phyloP scores from a whole-genome alignment of 768 basidiomycete species.

The Boletus reticuloceps region DNA sequence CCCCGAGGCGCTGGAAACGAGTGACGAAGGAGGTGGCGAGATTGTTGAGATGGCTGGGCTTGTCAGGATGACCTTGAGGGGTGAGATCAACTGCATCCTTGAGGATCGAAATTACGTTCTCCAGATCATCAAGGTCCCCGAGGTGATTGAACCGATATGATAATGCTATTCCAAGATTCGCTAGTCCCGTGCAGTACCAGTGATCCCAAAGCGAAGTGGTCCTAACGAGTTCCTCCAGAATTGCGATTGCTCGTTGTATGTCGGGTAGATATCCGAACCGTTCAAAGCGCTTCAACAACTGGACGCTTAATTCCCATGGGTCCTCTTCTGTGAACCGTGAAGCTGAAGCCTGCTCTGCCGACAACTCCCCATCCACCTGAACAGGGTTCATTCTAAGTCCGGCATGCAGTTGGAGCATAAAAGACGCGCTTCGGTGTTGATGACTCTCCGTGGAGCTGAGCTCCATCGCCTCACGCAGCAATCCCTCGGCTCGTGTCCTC shows the following conservation, averaged over 20 bases:
- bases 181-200: no score
- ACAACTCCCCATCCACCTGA: background rate
- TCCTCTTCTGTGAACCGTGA: no score
- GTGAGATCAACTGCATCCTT: background rate
- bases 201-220: background rate
- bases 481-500: background rate
- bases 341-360: background rate
- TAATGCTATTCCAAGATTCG: background rate
- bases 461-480: background rate
- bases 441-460: background rate
- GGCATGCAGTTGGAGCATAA: background rate
- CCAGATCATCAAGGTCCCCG: background rate
- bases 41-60: background rate
- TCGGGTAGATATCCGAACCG: background rate
- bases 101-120: background rate
- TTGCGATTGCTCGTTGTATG: background rate
- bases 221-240: background rate
- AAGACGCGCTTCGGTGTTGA: background rate
- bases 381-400: background rate
- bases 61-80: background rate
- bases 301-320: background rate
- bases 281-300: background rate
- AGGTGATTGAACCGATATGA: background rate
- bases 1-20: slow-evolving; percentile 3
- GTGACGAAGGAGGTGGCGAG: background rate